These are phyloP conservation scores for Dendrobium nobile DNA, from an alignment of 106 monocot species.

Conservation along the genomic window DNA sequence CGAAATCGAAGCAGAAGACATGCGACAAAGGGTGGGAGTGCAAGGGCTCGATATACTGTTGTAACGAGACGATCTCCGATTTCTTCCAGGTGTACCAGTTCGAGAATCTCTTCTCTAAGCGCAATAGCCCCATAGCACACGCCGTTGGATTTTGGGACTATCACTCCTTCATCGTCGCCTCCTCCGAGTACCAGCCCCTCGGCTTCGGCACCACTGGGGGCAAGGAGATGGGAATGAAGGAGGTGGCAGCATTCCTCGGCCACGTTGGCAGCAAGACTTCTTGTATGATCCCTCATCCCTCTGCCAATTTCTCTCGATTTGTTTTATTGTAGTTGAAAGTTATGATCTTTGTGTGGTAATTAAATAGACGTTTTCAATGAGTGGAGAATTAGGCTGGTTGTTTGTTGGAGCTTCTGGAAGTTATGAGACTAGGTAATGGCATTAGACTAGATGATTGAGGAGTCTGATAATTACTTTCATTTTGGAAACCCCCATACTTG, in stretches of 20 bases:
- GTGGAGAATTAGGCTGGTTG: no score
- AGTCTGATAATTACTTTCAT: no score
- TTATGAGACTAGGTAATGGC: no score
- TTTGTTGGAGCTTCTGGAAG: background rate
- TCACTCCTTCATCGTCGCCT: conserved; percentile 84
- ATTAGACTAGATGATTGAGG: no score
- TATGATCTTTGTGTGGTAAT: background rate
- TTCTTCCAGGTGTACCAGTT: conserved; percentile 89
- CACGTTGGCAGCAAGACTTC: conserved; percentile 89
- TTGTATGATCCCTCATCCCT: conserved; percentile 26
- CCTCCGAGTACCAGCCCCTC: conserved; percentile 67
- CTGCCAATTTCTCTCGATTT: background rate
- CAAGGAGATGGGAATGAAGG: conserved; percentile 70
- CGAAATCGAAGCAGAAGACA: conserved; percentile 56
- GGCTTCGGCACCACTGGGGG: conserved; percentile 93
- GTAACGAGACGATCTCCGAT: conserved; percentile 83
- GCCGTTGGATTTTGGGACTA: conserved; percentile 92
- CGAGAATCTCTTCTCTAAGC: conserved; percentile 86
- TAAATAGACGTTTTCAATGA: background rate
- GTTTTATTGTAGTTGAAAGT: background rate
- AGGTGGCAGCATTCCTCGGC: conserved; percentile 87
- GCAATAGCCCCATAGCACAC: conserved; percentile 74
- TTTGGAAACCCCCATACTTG: no score
- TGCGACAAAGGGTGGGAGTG: conserved; percentile 98
- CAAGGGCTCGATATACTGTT: conserved; percentile 65